phyloP scores from a whole-genome alignment of 768 basidiomycete species.

The Daedaleopsis nitida region DNA sequence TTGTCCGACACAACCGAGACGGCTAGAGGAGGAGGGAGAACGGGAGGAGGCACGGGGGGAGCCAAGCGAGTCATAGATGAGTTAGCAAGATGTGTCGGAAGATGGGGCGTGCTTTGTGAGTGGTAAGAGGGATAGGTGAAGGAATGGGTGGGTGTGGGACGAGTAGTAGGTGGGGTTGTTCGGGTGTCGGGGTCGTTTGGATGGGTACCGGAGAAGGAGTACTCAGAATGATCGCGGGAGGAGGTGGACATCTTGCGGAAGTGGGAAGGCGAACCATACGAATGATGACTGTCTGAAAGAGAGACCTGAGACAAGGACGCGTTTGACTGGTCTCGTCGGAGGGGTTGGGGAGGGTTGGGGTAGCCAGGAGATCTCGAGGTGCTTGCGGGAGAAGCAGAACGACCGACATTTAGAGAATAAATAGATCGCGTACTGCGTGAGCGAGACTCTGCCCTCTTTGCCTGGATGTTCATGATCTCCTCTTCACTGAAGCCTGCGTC shows the following conservation, averaged over 20 bases:
- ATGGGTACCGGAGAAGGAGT: conserved; percentile 3
- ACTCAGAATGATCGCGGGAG: conserved; percentile 16
- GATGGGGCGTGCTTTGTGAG: conserved; percentile 17
- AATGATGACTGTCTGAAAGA: conserved; percentile 14
- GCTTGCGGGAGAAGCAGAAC: conserved; percentile 13
- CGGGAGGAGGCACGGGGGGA: conserved; percentile 13
- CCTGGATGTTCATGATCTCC: conserved; percentile 64
- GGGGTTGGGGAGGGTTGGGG: conserved; percentile 1
- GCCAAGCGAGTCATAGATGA: conserved; percentile 10
- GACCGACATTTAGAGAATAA: conserved; percentile 18
- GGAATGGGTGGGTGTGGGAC: conserved; percentile 15
- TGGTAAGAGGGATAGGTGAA: conserved; percentile 17
- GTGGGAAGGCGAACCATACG: conserved; percentile 15
- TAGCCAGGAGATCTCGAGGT: conserved; percentile 8
- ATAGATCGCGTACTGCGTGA: conserved; percentile 22
- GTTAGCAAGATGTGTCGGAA: conserved; percentile 8
- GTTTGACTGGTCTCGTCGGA: conserved; percentile 20
- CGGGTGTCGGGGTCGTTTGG: conserved; percentile 5
- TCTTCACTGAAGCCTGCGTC: conserved; percentile 68
- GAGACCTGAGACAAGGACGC: conserved; percentile 24
- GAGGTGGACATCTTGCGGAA: conserved; percentile 14
- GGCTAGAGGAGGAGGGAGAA: background rate
- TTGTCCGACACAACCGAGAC: conserved; percentile 17
- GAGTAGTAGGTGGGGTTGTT: conserved; percentile 4
- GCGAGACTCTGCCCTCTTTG: conserved; percentile 33